Base-by-base conservation (phyloP, 2,329 filamentous ascomycete genomes). In the Pseudogymnoascus sp. region DNA sequence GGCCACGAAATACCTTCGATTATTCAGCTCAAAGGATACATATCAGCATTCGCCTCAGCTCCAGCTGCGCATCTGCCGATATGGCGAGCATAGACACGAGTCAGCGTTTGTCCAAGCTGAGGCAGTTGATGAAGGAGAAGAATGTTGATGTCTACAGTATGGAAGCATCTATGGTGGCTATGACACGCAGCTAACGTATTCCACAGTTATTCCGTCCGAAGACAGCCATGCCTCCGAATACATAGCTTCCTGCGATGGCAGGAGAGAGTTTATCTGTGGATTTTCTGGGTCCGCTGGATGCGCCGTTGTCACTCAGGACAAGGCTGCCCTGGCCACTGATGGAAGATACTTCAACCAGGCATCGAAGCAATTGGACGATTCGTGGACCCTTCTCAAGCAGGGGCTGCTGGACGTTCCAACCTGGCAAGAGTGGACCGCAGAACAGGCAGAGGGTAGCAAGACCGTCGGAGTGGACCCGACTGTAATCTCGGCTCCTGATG, bases 261-360 rank as follows among this genome's bases (percentile, higher is more conserved):
- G 95, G 69, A 88, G 95, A 80, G 91, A 88, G 73, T 97, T 88
- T 73, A 96, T 99, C 70, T 93, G 87, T 66, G 93, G 95, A 25
- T 99, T 99, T 76, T 91, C 91, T 64, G 95, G 95, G 63, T 99
- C 95, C 8, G 93, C 95, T 46, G 95, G 95, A 64, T 96, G 91
- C 67, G 95, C 93, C 40, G 88, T 99, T 60, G 83, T 99, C 63
- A 95, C 93, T 2, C 83, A 85, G 60, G 88, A 91, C 61, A 93
- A 93, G 75, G 95, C 95, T 14, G 91, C 91, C 12, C 79, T 99
- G 64, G 91, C 95, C 11, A 99, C 95, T 31, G 95, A 99, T 74
- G 95, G 95, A 31, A 88, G 95, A 68, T 99, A 99, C 77, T 99
- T 97, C 82, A 97, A 96, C 78, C 95, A 99, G 76, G 95, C 95